phyloP scores from a whole-genome alignment of 2,329 filamentous ascomycete genomes.

The Fusarium poae region DNA sequence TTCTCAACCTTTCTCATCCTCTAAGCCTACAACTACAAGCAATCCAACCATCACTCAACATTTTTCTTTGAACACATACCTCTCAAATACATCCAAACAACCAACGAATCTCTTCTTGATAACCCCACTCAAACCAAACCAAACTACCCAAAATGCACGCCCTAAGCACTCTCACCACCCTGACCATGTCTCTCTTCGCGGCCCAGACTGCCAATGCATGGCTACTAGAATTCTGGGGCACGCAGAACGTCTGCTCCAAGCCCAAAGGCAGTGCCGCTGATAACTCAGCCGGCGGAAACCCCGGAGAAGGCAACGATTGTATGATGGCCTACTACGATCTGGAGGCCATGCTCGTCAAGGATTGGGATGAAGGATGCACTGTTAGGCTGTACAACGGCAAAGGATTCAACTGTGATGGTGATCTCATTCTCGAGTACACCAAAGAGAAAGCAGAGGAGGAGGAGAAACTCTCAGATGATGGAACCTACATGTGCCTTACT shows the following conservation, averaged over 20 bases:
- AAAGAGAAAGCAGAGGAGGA: conserved; percentile 15
- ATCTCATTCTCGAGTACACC: neutral
- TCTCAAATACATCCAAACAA: neutral
- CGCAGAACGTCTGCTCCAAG: conserved; percentile 22
- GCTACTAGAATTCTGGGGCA: conserved; percentile 32
- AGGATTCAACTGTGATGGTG: neutral
- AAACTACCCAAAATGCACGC: conserved; percentile 13
- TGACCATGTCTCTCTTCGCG: conserved; percentile 18
- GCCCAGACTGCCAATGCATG: conserved; percentile 26
- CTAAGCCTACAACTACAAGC: neutral
- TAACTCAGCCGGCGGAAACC: conserved; percentile 6
- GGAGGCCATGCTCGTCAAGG: conserved; percentile 23
- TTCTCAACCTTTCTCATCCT: neutral
- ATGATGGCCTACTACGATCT: conserved; percentile 25
- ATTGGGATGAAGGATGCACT: conserved; percentile 29
- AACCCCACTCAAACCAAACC: neutral
- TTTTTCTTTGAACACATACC: neutral
- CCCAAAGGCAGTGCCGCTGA: conserved; percentile 12
- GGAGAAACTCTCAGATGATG: conserved; percentile 11
- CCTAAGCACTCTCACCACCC: conserved; percentile 14
- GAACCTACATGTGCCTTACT: conserved; percentile 18
- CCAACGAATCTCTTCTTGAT: neutral
- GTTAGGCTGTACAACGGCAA: conserved; percentile 24
- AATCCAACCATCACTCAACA: neutral
- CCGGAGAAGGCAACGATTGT: conserved; percentile 14